Percentiles rank a stretch among this genome's conserved stretches.
Evolutionary conservation across 2,329 filamentous ascomycete genomes (phyloP).

Genomic region (Aspergillus caelatus): DNA sequence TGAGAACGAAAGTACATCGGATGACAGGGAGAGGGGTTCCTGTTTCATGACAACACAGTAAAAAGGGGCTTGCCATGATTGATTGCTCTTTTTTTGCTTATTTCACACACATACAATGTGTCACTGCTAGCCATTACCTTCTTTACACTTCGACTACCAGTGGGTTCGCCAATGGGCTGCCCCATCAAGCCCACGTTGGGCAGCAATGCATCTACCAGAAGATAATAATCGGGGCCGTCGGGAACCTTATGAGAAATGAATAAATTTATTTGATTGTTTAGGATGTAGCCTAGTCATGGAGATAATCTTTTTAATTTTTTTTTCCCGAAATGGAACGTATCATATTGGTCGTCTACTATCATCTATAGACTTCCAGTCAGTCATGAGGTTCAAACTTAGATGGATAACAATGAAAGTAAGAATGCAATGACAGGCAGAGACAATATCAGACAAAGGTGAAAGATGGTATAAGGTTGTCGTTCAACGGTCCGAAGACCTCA

Average conservation of each 20-base stretch:
- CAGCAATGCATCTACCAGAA: conserved; percentile 32
- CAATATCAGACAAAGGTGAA: conserved; percentile 37
- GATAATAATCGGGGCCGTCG: conserved; percentile 14
- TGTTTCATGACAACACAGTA: conserved; percentile 10
- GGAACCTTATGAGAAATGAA: conserved; percentile 8
- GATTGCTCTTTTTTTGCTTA: neutral
- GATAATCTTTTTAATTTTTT: conserved; percentile 10
- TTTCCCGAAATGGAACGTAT: neutral
- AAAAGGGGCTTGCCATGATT: conserved; percentile 2
- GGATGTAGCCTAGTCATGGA: neutral
- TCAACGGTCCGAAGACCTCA: conserved; percentile 45
- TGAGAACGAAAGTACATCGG: neutral
- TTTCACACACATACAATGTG: neutral
- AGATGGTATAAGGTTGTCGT: conserved; percentile 46
- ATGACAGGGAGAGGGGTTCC: neutral
- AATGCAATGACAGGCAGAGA: conserved; percentile 14
- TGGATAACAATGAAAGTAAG: conserved; percentile 13
- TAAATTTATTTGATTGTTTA: neutral
- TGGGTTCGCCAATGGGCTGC: conserved; percentile 12
- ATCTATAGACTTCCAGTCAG: conserved; percentile 3
- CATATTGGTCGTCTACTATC: neutral
- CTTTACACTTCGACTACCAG: conserved; percentile 11
- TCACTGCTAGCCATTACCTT: neutral
- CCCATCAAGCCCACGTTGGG: conserved; percentile 33
- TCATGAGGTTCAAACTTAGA: neutral